A percentile compares a stretch with the other conserved stretches of the same genome.
phyloP scores from a whole-genome alignment of 129 eudicot species.

The Lactuca sativa region DNA sequence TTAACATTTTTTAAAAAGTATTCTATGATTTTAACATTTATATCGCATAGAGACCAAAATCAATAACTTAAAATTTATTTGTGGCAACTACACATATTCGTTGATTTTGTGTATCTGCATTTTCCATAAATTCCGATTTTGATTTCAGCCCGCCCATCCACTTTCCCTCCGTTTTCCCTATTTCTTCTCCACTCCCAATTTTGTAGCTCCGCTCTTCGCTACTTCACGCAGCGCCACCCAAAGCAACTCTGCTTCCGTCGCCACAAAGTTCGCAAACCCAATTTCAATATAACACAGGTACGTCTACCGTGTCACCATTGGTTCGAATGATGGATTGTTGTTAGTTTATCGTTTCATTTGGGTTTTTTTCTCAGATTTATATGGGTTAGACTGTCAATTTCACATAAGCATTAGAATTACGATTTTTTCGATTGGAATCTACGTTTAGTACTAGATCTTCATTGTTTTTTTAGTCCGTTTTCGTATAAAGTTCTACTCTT shows the following conservation, averaged over 20 bases:
- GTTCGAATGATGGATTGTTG: not conserved
- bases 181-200: not conserved
- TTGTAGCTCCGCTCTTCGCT: constrained; percentile 12
- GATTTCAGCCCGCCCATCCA: constrained; percentile 16
- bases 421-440: not conserved
- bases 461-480: not conserved
- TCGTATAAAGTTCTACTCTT: not conserved
- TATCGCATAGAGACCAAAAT: too few relatives aligned
- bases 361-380: not conserved
- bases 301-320: not conserved
- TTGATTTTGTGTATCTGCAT: not conserved
- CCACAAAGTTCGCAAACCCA: not conserved
- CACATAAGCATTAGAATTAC: not conserved
- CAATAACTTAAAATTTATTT: too few relatives aligned
- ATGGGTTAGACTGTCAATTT: not conserved
- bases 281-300: constrained; percentile 6
- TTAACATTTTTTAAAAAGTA: too few relatives aligned
- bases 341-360: constrained; percentile 6
- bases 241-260: constrained; percentile 1
- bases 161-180: constrained; percentile 19
- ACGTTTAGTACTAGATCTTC: not conserved
- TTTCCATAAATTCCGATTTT: not conserved
- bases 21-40: too few relatives aligned
- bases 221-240: not conserved
- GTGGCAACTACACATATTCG: too few relatives aligned